Evolutionary conservation across 2,329 filamentous ascomycete species (phyloP).

Genomic region (Paraconiothyrium brasiliense): DNA sequence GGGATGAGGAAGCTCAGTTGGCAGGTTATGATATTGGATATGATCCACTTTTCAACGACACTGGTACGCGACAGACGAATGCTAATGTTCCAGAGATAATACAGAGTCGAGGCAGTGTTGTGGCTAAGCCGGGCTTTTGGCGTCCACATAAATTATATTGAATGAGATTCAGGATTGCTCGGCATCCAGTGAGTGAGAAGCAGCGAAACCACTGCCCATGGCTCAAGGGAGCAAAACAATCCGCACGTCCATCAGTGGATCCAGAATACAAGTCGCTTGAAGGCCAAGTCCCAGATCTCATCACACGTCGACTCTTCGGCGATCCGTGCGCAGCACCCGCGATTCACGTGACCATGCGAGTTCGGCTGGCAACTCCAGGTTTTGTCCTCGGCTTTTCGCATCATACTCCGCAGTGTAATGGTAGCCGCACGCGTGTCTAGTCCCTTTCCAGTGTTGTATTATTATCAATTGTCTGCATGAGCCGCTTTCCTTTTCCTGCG

Average conservation of each 20-base stretch:
- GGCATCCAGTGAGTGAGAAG: not conserved
- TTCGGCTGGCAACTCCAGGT: slow-evolving; percentile 15
- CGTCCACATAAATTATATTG: slow-evolving; percentile 57
- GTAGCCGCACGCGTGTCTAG: slow-evolving; percentile 22
- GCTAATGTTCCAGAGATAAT: slow-evolving; percentile 1
- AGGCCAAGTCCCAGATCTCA: not conserved
- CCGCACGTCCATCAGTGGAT: too few species aligned
- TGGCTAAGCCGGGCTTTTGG: slow-evolving; percentile 53
- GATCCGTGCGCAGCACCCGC: slow-evolving; percentile 12
- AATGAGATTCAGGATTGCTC: slow-evolving; percentile 22
- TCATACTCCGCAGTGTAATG: slow-evolving; percentile 23
- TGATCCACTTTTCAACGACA: not conserved
- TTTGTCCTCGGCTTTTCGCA: slow-evolving; percentile 26
- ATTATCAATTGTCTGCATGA: slow-evolving; percentile 35
- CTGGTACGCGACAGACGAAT: slow-evolving; percentile 1
- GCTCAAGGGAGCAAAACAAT: not conserved
- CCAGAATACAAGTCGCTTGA: not conserved
- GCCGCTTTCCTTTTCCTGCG: slow-evolving; percentile 28
- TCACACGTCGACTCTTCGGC: slow-evolving; percentile 2
- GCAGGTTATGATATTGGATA: slow-evolving; percentile 2
- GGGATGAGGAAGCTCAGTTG: slow-evolving; percentile 12
- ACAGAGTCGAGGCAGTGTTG: slow-evolving; percentile 20
- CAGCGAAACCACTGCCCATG: not conserved
- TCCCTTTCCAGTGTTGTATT: slow-evolving; percentile 28
- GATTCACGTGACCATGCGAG: slow-evolving; percentile 15